Evolutionary conservation across 2,329 filamentous ascomycete species (phyloP), one percentile per base, ranked within the genome.

Genomic region (Cadophora luteo-olivacea): DNA sequence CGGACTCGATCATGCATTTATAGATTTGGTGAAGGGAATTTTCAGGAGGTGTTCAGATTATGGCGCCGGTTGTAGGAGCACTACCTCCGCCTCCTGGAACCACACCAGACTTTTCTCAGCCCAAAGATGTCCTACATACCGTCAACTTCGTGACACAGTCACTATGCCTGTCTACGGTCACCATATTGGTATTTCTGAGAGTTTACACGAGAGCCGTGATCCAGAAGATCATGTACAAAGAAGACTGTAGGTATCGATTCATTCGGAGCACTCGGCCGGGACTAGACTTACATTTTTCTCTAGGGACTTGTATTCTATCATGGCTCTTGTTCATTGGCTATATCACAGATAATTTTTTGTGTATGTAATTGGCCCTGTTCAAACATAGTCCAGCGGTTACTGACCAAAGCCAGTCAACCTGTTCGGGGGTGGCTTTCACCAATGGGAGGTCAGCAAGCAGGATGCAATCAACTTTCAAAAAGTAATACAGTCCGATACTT

Each of bases 361-460:
- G 54, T 57, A 57, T 36, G 54, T 36, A 1, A 49, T 4, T 49
- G 19, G 7, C 6, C n/a, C 19, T 22, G 1, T 7, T 4, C 19
- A 22, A 5, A 5, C 29, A 29, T 1, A 22, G 22, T 22, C 6
- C 1, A 22, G 9, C 5, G 19, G 16, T 9, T 57, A 12, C 29
- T 57, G 7, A 24, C 24, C 4, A 57, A 16, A 57, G 9, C 19
- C 22, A 69, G 69, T 72, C 51, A 62, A 55, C n/a, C 12, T 33
- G 16, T 66, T 51, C 24, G 67, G 67, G 19, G 70, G 68, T 16
- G 70, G 70, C 16, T 62, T 61, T 48, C 68, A 72, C 57, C 65
- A 68, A 45, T 72, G 67, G 66, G 68, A 72, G 25, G 61, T 72
- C 3, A 61, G 67, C 16, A 11, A 68, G 49, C 7, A 36, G 5